phyloP scores from a whole-genome alignment of 2,329 filamentous ascomycete genomes.

The Dryadomyces sulphureus region DNA sequence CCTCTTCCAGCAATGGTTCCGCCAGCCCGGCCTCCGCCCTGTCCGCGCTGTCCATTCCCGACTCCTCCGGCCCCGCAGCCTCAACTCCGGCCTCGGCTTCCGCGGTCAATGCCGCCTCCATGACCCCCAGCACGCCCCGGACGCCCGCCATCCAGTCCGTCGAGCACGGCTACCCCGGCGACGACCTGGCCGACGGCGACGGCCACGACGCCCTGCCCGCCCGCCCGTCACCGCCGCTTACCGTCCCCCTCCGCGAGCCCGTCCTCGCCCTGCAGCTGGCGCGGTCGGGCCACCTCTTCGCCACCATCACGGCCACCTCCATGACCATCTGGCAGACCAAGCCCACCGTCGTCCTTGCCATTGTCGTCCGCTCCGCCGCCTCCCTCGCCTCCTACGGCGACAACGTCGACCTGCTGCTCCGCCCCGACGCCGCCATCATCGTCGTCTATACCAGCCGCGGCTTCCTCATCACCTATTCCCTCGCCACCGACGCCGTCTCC shows the following conservation, averaged over 20 bases:
- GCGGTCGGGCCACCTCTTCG: constrained; percentile 68
- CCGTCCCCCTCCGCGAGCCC: constrained; percentile 39
- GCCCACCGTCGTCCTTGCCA: constrained; percentile 79
- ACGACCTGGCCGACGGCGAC: constrained; percentile 12
- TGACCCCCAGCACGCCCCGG: constrained; percentile 30
- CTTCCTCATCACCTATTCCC: constrained; percentile 86
- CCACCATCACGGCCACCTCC: constrained; percentile 69
- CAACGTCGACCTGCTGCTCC: constrained; percentile 71
- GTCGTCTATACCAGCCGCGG: constrained; percentile 77
- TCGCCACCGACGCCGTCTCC: constrained; percentile 70
- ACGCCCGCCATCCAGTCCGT: constrained; percentile 45
- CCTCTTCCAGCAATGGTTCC: constrained; percentile 4
- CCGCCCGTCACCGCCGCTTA: constrained; percentile 7
- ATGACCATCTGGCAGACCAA: constrained; percentile 96
- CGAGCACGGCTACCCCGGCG: constrained; percentile 33
- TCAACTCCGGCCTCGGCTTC: constrained; percentile 20
- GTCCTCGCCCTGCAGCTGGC: constrained; percentile 65
- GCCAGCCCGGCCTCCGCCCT: constrained; percentile 10
- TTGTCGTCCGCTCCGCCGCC: constrained; percentile 64
- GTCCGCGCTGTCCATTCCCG: constrained; percentile 17
- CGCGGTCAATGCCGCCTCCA: constrained; percentile 17
- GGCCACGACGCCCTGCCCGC: constrained; percentile 14
- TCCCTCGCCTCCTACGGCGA: constrained; percentile 74
- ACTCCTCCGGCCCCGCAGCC: constrained; percentile 16
- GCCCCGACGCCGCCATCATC: constrained; percentile 82